Base-by-base conservation (phyloP, 2,329 filamentous ascomycete species). In the Neofusicoccum parvum region DNA sequence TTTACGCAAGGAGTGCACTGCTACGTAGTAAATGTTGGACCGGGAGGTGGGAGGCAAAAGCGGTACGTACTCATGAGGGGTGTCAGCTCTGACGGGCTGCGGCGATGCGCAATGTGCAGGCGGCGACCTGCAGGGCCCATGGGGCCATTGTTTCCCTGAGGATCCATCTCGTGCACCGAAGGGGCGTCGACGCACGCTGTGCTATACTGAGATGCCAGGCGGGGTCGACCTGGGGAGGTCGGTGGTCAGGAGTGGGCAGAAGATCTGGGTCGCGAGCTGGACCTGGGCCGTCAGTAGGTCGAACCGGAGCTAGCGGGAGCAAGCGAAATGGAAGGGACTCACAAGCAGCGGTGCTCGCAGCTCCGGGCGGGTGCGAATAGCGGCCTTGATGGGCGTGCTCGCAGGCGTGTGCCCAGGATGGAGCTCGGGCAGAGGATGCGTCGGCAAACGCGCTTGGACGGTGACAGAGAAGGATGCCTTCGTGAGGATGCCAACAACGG, bases 1-100 rank as follows among this genome's bases (percentile, higher is more conserved):
- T 15, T 23, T 43, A 36, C 32, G 11, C 12, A 5, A 37, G 5
- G 39, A 37, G 62, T 68, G 62, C 32, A 48, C 53, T 67, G 67
- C 56, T 17, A 14, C 27, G 43, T 49, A 60, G 27, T 60, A 46
- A 60, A 41, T 39, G 32, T 14, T 39, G 20, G 53, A 14, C 64
- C 72, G 80, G 87, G 20, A 59, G 62, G 27, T 23, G 23, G 50
- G 45, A 20, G 48, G 46, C 45, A 58, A 60, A 58, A 36, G 32
- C 17, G 51, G 60, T 43, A 92, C 92, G 88, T 92, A 92, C 93
- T 96, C 92, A 98, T 96, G 80, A 98, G 84, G 70, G 94, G 95
- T 67, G 94, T 98, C 80, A 98, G 86, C 86, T 98, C 95, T 72
- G 95, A 98, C 70, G 94, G 95, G 82, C 93, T 97, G 81, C 94